Evolutionary conservation across 75 land plant genomes (phyloP).

Genomic region (Chamaecyparis obtusa): DNA sequence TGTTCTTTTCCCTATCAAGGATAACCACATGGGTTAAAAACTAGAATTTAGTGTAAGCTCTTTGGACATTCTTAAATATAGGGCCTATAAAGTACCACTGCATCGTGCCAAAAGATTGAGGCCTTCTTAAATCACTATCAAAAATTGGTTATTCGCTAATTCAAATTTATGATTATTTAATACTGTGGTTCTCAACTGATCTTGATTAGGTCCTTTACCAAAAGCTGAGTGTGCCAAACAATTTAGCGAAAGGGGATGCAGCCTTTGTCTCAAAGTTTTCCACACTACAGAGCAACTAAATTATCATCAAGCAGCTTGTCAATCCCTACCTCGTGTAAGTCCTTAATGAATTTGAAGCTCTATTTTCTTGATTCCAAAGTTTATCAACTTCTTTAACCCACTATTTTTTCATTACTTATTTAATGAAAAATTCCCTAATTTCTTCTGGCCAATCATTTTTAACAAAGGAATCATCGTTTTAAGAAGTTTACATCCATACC

Average conservation of each 20-base stretch:
- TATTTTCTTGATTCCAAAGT: not conserved
- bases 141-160: not conserved
- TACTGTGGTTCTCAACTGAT: not conserved
- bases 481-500: too few relatives aligned
- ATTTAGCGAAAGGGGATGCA: constrained; percentile 54
- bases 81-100: not conserved
- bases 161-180: too few relatives aligned
- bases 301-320: constrained; percentile 37
- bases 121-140: not conserved
- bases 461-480: too few relatives aligned
- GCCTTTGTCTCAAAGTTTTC: constrained; percentile 52
- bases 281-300: constrained; percentile 29
- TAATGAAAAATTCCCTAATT: too few relatives aligned
- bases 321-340: constrained; percentile 29
- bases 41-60: too few relatives aligned
- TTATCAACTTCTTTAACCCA: too few relatives aligned
- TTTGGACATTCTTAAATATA: too few relatives aligned
- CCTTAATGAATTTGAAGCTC: constrained; percentile 13
- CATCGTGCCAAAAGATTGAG: too few relatives aligned
- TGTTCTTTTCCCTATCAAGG: too few relatives aligned
- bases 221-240: constrained; percentile 55
- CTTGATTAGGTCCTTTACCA: constrained; percentile 47
- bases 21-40: too few relatives aligned
- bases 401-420: too few relatives aligned
- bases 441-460: too few relatives aligned